Evolutionary conservation across 2,329 filamentous ascomycete species (phyloP).

Genomic region (Aspergillus sp.): DNA sequence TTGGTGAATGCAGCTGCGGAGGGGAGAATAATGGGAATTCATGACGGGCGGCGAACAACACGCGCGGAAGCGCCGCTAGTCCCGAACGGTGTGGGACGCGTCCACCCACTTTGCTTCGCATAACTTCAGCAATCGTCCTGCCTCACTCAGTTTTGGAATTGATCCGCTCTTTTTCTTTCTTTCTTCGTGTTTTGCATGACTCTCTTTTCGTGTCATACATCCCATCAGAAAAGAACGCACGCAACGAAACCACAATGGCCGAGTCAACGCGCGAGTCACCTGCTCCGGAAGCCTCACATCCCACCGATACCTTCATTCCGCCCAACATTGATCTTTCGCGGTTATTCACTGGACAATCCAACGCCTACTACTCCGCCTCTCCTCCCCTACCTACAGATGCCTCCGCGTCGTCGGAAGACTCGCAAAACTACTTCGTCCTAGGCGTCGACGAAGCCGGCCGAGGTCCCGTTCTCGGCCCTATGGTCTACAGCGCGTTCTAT

Average conservation of each 20-base stretch:
- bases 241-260: conserved; percentile 29
- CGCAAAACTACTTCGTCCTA: conserved; percentile 51
- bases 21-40: conserved; percentile 21
- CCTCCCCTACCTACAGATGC: conserved; percentile 51
- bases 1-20: conserved; percentile 15
- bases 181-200: background rate
- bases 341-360: conserved; percentile 65
- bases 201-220: background rate
- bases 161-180: conserved; percentile 2
- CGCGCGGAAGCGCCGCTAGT: conserved; percentile 30
- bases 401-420: background rate
- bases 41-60: conserved; percentile 21
- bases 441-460: conserved; percentile 93
- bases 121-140: background rate
- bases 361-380: conserved; percentile 69
- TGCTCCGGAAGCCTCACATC: conserved; percentile 33
- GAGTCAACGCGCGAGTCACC: conserved; percentile 27
- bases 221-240: too few relatives aligned
- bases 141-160: background rate
- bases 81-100: conserved; percentile 36
- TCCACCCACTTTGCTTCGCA: conserved; percentile 9
- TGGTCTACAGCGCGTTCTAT: conserved; percentile 72
- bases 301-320: conserved; percentile 56
- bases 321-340: conserved; percentile 62
- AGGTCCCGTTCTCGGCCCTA: conserved; percentile 82